phyloP scores from a whole-genome alignment of 192 early-diverging fungal species.

The Coemansia sp. region DNA sequence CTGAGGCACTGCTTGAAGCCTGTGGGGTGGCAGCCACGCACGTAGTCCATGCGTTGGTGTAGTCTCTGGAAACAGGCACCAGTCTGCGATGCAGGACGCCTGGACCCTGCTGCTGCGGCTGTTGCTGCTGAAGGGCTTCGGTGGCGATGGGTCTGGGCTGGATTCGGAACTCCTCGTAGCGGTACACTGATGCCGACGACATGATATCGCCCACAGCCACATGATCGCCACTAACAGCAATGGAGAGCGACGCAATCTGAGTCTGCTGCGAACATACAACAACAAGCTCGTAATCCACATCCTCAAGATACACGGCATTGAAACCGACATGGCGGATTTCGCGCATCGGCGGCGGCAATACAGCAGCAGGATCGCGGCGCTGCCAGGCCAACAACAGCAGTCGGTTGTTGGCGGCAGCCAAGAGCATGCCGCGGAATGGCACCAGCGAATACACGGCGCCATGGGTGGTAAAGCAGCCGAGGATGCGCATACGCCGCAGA shows the following conservation, averaged over 20 bases:
- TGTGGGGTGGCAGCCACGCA: conserved; percentile 28
- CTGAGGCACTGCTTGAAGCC: conserved; percentile 7
- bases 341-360: background rate
- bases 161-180: conserved; percentile 22
- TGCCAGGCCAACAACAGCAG: conserved; percentile 46
- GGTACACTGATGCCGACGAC: conserved; percentile 69
- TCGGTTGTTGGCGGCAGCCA: conserved; percentile 66
- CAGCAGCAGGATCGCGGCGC: background rate
- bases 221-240: conserved; percentile 65
- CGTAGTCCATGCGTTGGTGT: conserved; percentile 37
- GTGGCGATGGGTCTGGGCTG: background rate
- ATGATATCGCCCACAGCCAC: conserved; percentile 84
- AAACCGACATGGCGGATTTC: background rate
- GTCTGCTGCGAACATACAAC: conserved; percentile 51
- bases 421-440: conserved; percentile 62
- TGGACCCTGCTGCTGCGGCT: background rate
- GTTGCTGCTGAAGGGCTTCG: background rate
- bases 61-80: conserved; percentile 38
- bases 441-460: conserved; percentile 65
- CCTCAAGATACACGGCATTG: conserved; percentile 5
- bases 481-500: conserved; percentile 55
- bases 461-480: conserved; percentile 49
- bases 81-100: conserved; percentile 11
- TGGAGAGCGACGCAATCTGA: conserved; percentile 58
- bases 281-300: conserved; percentile 30